Evolutionary conservation across 176 grass and related monocot species (phyloP), one percentile per base, ranked within the genome.

Genomic region (Avena insularis): DNA sequence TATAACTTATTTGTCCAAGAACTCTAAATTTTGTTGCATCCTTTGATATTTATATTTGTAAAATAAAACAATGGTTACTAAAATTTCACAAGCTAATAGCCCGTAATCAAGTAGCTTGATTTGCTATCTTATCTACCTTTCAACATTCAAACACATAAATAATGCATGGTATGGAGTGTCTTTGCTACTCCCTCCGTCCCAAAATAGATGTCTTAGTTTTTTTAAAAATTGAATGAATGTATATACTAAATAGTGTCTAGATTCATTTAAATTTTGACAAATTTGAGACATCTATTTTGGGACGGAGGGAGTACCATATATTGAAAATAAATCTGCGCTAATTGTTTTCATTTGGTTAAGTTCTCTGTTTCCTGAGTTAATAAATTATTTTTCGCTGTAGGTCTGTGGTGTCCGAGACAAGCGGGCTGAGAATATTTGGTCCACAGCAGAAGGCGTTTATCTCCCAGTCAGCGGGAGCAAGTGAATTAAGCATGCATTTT

Each of bases 371-470:
- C 15, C 79, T 69, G n/a, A 77, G 36, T 54, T 75, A 9, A 65
- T 75, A 9, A 46, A 75, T 78, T 82, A 67, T 61, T 83, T 46
- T 13, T 81, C 2, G 46, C 46, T 48, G 62, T 86, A 95, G 93
- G 93, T 95, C 3, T 95, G 93, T 49, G 93, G 93, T 46, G 88
- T 92, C 72, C 64, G 65, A 56, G 89, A 95, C 56, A 95, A 92
- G 77, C 80, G 83, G 17, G 80, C 86, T 47, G 91, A 95, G 17
- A 95, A 92, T 75, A 81, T 95, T 88, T 95, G 90, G 90, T 71
- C 90, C 29, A 84, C 93, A 23, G 86, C 93, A 31, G 93, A 92
- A 53, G 90, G 93, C 23, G 88, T 95, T 23, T 95, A 92, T 51
- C 88, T 95, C 35, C 93, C 90, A 31, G 71, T 87, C 47, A 87